phyloP scores from a whole-genome alignment of 1,284 basidiomycete species.

The Ganoderma sinense region DNA sequence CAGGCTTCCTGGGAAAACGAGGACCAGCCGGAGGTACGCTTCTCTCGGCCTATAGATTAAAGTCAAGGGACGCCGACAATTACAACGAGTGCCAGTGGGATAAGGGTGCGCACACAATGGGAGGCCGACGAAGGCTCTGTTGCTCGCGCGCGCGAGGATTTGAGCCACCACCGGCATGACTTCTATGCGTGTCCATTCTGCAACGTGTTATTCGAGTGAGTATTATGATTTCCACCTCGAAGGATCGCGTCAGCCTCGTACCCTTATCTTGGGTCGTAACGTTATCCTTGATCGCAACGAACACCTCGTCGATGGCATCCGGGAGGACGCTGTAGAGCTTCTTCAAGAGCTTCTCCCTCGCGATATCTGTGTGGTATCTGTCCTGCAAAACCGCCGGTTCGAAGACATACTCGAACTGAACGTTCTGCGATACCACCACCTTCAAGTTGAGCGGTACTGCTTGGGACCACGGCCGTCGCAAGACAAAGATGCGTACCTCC shows the following conservation, averaged over 20 bases:
- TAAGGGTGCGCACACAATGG: constrained; percentile 41
- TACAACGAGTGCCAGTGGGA: no score
- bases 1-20: constrained; percentile 19
- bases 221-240: no score
- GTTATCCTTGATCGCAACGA: neutral
- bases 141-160: constrained; percentile 37
- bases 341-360: neutral
- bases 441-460: no score
- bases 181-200: no score
- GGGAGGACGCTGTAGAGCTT: neutral
- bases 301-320: neutral
- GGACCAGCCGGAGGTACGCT: constrained; percentile 21
- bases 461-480: no score
- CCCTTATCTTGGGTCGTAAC: no score
- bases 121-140: constrained; percentile 54
- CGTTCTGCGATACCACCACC: neutral
- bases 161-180: neutral
- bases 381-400: neutral
- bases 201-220: no score
- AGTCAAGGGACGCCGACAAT: neutral
- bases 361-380: neutral
- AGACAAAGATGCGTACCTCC: no score
- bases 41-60: constrained; percentile 15
- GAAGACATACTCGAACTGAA: neutral
- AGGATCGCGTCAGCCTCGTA: no score